phyloP scores from a whole-genome alignment of 83 land plant species.

The Diphasiastrum complanatum region DNA sequence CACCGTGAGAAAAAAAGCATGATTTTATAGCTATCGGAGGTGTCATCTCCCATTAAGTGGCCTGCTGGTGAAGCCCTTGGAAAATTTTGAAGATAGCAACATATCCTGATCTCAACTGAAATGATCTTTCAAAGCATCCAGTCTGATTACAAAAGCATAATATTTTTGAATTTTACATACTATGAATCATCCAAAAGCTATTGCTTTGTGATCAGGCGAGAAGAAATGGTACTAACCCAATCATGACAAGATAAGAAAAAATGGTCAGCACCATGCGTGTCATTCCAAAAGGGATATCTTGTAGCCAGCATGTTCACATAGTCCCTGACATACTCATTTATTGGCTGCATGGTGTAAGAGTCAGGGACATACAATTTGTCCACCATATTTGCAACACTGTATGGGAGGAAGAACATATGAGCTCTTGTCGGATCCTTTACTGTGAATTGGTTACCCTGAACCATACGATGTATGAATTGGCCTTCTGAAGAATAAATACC shows the following conservation, averaged over 20 bases:
- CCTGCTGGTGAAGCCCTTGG: too few species aligned
- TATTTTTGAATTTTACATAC: not conserved
- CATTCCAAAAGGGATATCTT: slow-evolving; percentile 49
- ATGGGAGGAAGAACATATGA: slow-evolving; percentile 47
- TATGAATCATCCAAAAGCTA: not conserved
- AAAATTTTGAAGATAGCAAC: too few species aligned
- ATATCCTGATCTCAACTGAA: too few species aligned
- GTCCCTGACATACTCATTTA: slow-evolving; percentile 26
- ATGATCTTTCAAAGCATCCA: too few species aligned
- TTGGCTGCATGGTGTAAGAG: slow-evolving; percentile 20
- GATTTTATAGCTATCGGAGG: too few species aligned
- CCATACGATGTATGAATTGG: slow-evolving; percentile 47
- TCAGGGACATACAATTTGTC: slow-evolving; percentile 23
- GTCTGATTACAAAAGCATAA: not conserved
- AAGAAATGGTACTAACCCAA: slow-evolving; percentile 32
- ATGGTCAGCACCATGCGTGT: slow-evolving; percentile 47
- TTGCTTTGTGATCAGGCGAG: not conserved
- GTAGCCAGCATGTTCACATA: slow-evolving; percentile 36
- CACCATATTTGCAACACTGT: slow-evolving; percentile 35
- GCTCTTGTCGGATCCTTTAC: slow-evolving; percentile 41
- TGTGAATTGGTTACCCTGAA: slow-evolving; percentile 17
- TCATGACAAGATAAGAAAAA: slow-evolving; percentile 38
- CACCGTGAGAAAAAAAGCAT: too few species aligned
- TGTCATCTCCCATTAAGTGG: too few species aligned
- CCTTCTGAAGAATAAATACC: slow-evolving; percentile 34